Evolutionary conservation across 108 stramenopile genomes (phyloP).

Genomic region (Discostella stelligeroides): DNA sequence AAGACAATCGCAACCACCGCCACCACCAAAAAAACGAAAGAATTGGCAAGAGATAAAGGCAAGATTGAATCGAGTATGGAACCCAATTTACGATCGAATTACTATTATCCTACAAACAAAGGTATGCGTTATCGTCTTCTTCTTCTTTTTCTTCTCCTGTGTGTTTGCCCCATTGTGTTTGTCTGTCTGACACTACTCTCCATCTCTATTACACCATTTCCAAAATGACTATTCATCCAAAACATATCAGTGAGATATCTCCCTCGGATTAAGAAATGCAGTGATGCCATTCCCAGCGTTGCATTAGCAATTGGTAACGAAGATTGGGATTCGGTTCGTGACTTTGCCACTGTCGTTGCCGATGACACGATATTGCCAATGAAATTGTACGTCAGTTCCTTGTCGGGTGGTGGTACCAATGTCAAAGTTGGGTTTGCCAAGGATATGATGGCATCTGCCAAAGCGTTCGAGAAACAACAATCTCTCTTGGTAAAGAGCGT

Average conservation of each 20-base stretch:
- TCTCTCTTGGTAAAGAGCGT: conserved; percentile 64
- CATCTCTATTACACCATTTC: too few species aligned
- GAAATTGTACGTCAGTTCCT: conserved; percentile 76
- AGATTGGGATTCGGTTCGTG: conserved; percentile 68
- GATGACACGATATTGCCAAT: conserved; percentile 86
- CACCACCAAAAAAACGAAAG: conserved; percentile 21
- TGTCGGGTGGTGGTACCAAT: conserved; percentile 77
- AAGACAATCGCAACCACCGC: too few species aligned
- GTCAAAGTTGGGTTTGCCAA: conserved; percentile 78
- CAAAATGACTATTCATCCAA: too few species aligned
- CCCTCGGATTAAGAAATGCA: conserved; percentile 82
- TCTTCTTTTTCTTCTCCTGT: not conserved
- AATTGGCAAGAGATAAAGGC: conserved; percentile 38
- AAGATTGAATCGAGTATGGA: conserved; percentile 68
- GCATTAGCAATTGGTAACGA: conserved; percentile 59
- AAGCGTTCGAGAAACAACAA: conserved; percentile 69
- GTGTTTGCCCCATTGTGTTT: not conserved
- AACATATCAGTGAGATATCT: conserved; percentile 86
- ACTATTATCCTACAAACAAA: conserved; percentile 52
- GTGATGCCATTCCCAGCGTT: conserved; percentile 69
- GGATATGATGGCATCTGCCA: conserved; percentile 67
- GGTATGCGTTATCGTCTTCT: not conserved
- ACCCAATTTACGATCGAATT: conserved; percentile 77
- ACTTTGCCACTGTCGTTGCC: conserved; percentile 73
- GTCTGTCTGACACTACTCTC: conserved; percentile 20